Evolutionary conservation across 2,329 filamentous ascomycete species (phyloP), one percentile per base, ranked within the genome.

Genomic region (Aspergillus japonicus): DNA sequence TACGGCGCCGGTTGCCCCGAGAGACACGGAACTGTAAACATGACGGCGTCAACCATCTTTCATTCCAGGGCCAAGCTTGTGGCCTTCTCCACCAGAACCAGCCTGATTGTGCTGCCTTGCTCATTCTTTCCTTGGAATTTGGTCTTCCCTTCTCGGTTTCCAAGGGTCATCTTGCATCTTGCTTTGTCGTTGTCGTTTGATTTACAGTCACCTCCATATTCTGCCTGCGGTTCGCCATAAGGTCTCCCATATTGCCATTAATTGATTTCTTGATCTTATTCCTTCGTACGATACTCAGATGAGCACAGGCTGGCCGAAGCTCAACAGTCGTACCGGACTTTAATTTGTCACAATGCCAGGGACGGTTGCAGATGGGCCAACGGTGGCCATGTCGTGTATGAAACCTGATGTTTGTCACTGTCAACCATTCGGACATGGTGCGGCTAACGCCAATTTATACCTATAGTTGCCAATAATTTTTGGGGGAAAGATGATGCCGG

Each of bases 401-500:
- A 57, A 57, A 51, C 47, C 48, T 54, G 26, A 29, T 33, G 1
- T 23, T 5, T 23, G 14, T 48, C 19, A 31, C 7, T 29, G 26
- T 29, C 26, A 47, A 49, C 23, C 49, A 10, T 39, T 16, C 24
- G 53, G 31, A 50, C 5, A 44, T 44, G 14, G 16, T 42, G 11
- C 8, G 29, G 47, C 61, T 63, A 59, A 63, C 59, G 51, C 21
- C 19, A 31, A n/a, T 47, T 26, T 10, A 19, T 14, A 19, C 54
- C 23, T 31, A 44, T 62, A 93, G 76, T 99, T 81, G 94, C 95
- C 71, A 99, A 99, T 81, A 99, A 99, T 76, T 99, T 99, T 78
- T 99, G 95, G 95, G 95, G 95, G 65, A 98, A 96, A 82, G 94
- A 98, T 76, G 95, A 99, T 82, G 95, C 94, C 54, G 96, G 95